phyloP scores from a whole-genome alignment of 2,329 filamentous ascomycete species.

The Leptographium flavum region DNA sequence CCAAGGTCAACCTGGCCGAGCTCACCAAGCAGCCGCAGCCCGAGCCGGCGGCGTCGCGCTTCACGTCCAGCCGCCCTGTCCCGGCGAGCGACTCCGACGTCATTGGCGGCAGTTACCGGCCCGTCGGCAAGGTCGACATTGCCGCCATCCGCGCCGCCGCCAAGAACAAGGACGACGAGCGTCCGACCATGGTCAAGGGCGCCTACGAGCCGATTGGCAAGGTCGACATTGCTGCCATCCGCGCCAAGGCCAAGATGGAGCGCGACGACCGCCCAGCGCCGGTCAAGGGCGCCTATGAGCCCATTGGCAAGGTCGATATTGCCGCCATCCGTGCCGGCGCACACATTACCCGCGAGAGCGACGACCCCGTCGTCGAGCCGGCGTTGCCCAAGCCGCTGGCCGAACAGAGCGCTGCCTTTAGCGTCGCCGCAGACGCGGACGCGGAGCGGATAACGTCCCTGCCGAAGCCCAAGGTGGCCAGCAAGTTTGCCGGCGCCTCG shows the following conservation, averaged over 20 bases:
- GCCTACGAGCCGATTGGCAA: constrained; percentile 92
- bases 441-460: constrained; percentile 74
- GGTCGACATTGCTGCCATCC: constrained; percentile 91
- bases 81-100: constrained; percentile 44
- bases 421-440: constrained; percentile 27
- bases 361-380: constrained; percentile 20
- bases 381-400: constrained; percentile 46
- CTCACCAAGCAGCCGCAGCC: constrained; percentile 57
- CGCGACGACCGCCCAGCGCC: constrained; percentile 21
- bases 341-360: constrained; percentile 6
- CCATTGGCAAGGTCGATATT: constrained; percentile 1
- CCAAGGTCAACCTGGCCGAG: constrained; percentile 84
- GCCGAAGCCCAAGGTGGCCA: constrained; percentile 89
- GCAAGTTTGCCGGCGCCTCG: constrained; percentile 62
- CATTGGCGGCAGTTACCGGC: constrained; percentile 78
- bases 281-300: constrained; percentile 4
- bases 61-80: constrained; percentile 19
- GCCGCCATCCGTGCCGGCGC: background rate
- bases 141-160: constrained; percentile 69
- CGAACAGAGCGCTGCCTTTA: constrained; percentile 66
- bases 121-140: constrained; percentile 95
- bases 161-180: constrained; percentile 57
- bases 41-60: constrained; percentile 41
- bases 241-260: constrained; percentile 46
- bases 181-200: constrained; percentile 76